A percentile compares a stretch with the other conserved stretches of the same genome.
Conservation (phyloP, 139 green algal genomes). For the Mesostigma viride region DNA sequence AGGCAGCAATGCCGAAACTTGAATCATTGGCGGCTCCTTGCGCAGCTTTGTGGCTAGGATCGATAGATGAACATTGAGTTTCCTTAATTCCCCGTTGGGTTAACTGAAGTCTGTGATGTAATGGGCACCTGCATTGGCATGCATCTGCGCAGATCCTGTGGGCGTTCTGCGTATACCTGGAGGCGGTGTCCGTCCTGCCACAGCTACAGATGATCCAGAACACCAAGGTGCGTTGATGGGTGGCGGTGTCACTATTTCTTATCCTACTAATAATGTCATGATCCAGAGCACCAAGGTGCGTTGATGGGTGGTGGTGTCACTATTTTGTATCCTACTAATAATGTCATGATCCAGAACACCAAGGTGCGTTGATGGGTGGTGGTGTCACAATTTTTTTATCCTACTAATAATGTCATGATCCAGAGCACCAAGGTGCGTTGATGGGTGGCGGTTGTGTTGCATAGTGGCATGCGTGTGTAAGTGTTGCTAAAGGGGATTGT, state of each 20-base stretch:
- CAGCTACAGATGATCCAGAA: constrained; percentile 98
- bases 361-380: constrained; percentile 49
- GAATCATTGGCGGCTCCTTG: no score
- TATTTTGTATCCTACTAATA: no score
- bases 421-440: constrained; percentile 57
- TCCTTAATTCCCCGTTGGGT: no score
- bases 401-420: no score
- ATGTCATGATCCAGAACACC: constrained; percentile 96
- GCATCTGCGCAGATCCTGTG: constrained; percentile 79
- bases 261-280: no score
- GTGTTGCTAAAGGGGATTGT: no score
- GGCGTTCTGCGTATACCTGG: constrained; percentile 94
- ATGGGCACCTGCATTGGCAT: no score
- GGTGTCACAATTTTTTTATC: constrained; percentile 7
- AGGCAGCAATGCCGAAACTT: no score
- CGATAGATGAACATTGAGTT: no score
- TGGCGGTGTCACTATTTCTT: constrained; percentile 22
- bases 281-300: constrained; percentile 75
- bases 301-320: constrained; percentile 45
- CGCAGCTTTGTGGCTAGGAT: no score
- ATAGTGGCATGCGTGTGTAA: no score
- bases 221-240: constrained; percentile 46
- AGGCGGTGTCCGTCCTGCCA: constrained; percentile 87
- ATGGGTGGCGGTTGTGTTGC: constrained; percentile 56
- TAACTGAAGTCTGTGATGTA: no score